Conservation (phyloP, 495 filamentous ascomycete genomes). For the Aspergillus leporis region DNA sequence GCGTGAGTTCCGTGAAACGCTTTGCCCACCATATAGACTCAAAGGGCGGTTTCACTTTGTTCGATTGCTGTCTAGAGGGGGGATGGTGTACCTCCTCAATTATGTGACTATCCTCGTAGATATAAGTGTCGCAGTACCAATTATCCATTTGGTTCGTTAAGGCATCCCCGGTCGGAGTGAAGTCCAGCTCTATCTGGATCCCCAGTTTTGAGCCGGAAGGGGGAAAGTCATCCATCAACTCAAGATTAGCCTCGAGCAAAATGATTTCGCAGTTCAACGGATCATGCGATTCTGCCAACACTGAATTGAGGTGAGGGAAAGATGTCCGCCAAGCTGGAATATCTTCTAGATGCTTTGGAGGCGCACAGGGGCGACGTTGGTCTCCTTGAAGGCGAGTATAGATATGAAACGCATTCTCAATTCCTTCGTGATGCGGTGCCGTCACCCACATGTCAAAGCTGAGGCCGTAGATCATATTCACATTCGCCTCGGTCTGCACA, state of each 20-base stretch:
- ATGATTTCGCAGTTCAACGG: conserved; percentile 49
- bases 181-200: conserved; percentile 47
- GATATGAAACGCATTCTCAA: conserved; percentile 46
- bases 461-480: conserved; percentile 42
- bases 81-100: conserved; percentile 36
- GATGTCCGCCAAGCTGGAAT: conserved; percentile 44
- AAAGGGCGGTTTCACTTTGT: conserved; percentile 48
- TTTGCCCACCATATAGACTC: conserved; percentile 52
- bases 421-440: conserved; percentile 41
- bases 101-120: conserved; percentile 45
- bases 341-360: conserved; percentile 44
- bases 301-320: conserved; percentile 45
- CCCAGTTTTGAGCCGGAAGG: conserved; percentile 42
- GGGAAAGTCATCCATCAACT: conserved; percentile 49
- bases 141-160: conserved; percentile 43
- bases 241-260: conserved; percentile 48
- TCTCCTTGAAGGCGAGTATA: conserved; percentile 53
- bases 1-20: conserved; percentile 44
- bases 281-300: conserved; percentile 37
- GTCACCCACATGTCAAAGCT: conserved; percentile 56
- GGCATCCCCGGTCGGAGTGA: conserved; percentile 36
- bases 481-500: conserved; percentile 30
- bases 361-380: conserved; percentile 36
- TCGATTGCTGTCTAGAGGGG: conserved; percentile 37
- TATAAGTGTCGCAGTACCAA: conserved; percentile 49